These are phyloP conservation scores for Amphicarpaea edgeworthii DNA, from an alignment of 306 rosid genomes.

Conservation along the genomic window DNA sequence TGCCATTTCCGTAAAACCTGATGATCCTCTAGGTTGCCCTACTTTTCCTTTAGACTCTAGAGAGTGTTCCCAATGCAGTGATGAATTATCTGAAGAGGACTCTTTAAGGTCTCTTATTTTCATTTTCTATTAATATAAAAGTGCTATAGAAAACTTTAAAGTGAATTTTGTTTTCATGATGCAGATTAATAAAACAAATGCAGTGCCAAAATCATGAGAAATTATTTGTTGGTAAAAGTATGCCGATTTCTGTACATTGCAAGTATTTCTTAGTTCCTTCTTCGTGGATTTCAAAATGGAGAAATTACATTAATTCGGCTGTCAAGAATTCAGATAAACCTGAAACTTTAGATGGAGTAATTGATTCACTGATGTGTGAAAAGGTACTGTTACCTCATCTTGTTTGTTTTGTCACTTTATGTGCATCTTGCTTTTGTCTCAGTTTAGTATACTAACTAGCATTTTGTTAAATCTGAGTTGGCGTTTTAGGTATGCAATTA, in stretches of 20 bases:
- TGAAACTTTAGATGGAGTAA: slow-evolving; percentile 70
- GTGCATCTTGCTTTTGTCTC: slow-evolving; percentile 30
- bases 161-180: slow-evolving; percentile 48
- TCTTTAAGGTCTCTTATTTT: slow-evolving; percentile 68
- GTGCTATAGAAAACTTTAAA: slow-evolving; percentile 34
- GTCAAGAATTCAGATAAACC: slow-evolving; percentile 78
- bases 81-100: slow-evolving; percentile 88
- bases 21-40: slow-evolving; percentile 67
- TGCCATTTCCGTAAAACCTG: slow-evolving; percentile 71
- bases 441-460: slow-evolving; percentile 4
- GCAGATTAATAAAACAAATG: slow-evolving; percentile 76
- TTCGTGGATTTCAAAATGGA: slow-evolving; percentile 89
- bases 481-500: slow-evolving; percentile 2
- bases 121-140: slow-evolving; percentile 30
- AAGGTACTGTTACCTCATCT: slow-evolving; percentile 63
- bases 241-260: slow-evolving; percentile 69
- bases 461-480: slow-evolving; percentile 30
- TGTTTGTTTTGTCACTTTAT: slow-evolving; percentile 18
- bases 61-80: slow-evolving; percentile 76
- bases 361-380: slow-evolving; percentile 72
- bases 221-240: slow-evolving; percentile 68
- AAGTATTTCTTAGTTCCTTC: slow-evolving; percentile 87
- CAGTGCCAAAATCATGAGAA: slow-evolving; percentile 95
- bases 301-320: slow-evolving; percentile 62
- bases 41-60: slow-evolving; percentile 67